Evolutionary conservation across 495 filamentous ascomycete species (phyloP), one percentile per base, ranked within the genome.

Genomic region (Amphirosellinia nigrospora): DNA sequence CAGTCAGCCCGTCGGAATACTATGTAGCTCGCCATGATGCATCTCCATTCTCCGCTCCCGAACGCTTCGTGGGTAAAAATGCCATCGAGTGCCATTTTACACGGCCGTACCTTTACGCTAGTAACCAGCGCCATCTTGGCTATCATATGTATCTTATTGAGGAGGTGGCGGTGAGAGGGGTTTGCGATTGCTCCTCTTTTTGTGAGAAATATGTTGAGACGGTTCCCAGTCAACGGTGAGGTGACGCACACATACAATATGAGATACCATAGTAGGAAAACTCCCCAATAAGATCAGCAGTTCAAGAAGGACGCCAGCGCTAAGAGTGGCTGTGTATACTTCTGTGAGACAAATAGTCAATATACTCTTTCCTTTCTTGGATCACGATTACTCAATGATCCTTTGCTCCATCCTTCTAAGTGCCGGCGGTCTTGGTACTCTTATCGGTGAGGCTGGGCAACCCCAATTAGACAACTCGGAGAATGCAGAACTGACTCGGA

Each of bases 241-340:
- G 61, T 36, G 7, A 3, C 7, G 34, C 61, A 26, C 39, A 63
- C 32, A 61, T 39, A 21, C n/a, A 19, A 41, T 21, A 39, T 23
- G 36, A 32, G 36, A 41, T 61, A 13, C 15, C 30, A 38, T 32
- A 11, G 19, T 21, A 19, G 43, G 36, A 16, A 34, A 36, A n/a
- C 4, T 30, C 43, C 9, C 61, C 61, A 64, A 64, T 50, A 3
- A 36, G 28, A 38, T 52, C 0, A 15, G 28, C 6, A 36, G 43
- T 4, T 64, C n/a, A 13, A 10, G 15, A 30, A 26, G 4, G 11
- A 13, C 10, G 28, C 43, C 43, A 30, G 43, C 61, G 61, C 61
- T 64, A 64, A 39, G 30, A 11, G 61, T 64, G 61, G 61, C 61
- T 48, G 39, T 64, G 61, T 48, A 50, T 48, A 9, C 26, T 28